Evolutionary conservation across 768 basidiomycete species (phyloP), one percentile per base, ranked within the genome.

Genomic region (Boletales sp.): DNA sequence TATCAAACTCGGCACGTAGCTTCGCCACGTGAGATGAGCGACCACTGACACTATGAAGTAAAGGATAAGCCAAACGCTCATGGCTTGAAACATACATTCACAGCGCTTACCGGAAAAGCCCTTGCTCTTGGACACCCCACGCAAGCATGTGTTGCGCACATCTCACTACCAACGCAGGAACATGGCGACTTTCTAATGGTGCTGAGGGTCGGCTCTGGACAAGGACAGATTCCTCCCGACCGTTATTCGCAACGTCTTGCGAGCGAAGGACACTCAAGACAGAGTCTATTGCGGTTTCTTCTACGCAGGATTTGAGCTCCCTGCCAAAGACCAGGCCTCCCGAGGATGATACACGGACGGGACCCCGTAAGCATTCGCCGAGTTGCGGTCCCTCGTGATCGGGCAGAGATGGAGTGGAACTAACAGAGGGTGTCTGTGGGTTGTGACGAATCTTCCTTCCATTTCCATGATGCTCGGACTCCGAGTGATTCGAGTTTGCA

Each of bases 121-220:
- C 90, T 65, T 92, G 89, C 65, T 93, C 90, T 63, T 88, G 81
- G 12, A 92, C 69, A 41, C 91, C 90, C 89, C 91, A 93, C 19
- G 77, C 70, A 62, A 88, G 69, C 48, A 93, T 62, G 70, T 93
- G 90, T 61, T 93, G 87, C 4, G 86, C 83, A 66, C 90, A 94
- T 50, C 91, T 74, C 44, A 87, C 82, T 25, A 91, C 82, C 19
- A 94, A 70, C 0, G 89, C 90, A 37, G 91, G 88, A 36, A 94
- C 57, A 58, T 68, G 67, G 39, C 82, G 72, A 44, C 62, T 66
- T 62, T 83, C 82, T 51, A 84, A 54, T 13, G 67, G 43, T 12
- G 45, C 50, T 36, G 57, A 62, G 19, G 62, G 62, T 18, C 54
- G 48, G 35, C 56, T 68, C 39, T 41, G 46, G 14, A 31, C 31